These are phyloP conservation scores for Emmonsia crescens DNA, from an alignment of 2,329 filamentous ascomycete species.

Conservation along the genomic window DNA sequence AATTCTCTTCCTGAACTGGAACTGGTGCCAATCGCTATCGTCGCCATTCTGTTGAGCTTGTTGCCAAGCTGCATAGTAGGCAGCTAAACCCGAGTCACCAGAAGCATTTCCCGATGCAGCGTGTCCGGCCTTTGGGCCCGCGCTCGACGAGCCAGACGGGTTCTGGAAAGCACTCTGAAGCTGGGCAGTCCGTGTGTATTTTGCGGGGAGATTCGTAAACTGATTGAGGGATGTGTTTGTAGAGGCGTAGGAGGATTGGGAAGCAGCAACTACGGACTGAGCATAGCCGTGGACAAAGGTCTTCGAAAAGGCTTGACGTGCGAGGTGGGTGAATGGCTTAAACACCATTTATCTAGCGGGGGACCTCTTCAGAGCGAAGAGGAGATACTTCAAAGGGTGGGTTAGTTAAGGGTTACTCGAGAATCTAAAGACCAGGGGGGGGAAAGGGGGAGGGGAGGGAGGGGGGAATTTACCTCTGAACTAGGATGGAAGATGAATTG, in stretches of 20 bases:
- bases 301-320: slow-evolving; percentile 95
- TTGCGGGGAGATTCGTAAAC: slow-evolving; percentile 40
- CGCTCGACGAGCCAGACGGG: slow-evolving; percentile 39
- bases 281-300: slow-evolving; percentile 96
- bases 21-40: slow-evolving; percentile 81
- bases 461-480: slow-evolving; percentile 49
- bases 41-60: slow-evolving; percentile 58
- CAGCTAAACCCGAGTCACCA: slow-evolving; percentile 61
- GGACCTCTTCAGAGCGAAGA: slow-evolving; percentile 54
- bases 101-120: slow-evolving; percentile 40
- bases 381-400: slow-evolving; percentile 33
- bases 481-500: slow-evolving; percentile 53
- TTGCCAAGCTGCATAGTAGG: slow-evolving; percentile 86
- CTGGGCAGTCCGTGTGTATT: slow-evolving; percentile 48
- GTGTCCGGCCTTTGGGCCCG: slow-evolving; percentile 47
- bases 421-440: background rate
- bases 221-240: slow-evolving; percentile 47
- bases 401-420: background rate
- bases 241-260: slow-evolving; percentile 70
- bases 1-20: slow-evolving; percentile 76
- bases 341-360: slow-evolving; percentile 77
- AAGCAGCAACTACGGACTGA: slow-evolving; percentile 91
- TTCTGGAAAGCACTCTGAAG: slow-evolving; percentile 69
- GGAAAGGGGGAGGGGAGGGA: background rate
- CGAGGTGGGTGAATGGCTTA: slow-evolving; percentile 65